phyloP scores from a whole-genome alignment of 495 filamentous ascomycete species.

The Podospora tetraspora region DNA sequence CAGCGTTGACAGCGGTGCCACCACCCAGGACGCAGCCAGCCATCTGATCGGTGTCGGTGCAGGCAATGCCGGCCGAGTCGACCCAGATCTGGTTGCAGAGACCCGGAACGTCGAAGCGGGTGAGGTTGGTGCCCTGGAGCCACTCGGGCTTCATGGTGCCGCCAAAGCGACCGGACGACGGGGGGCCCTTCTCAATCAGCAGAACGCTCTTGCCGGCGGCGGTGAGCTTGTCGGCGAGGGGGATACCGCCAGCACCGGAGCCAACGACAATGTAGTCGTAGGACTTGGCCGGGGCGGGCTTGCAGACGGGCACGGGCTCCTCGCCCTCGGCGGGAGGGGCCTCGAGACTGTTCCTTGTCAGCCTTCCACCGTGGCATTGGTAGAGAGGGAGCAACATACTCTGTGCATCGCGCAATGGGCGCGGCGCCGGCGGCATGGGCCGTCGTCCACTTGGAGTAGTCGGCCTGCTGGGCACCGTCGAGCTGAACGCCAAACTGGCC shows the following conservation, averaged over 20 bases:
- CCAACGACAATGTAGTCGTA: conserved; percentile 69
- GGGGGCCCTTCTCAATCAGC: conserved; percentile 61
- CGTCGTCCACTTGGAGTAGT: conserved; percentile 46
- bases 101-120: conserved; percentile 75
- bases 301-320: conserved; percentile 19
- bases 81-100: conserved; percentile 67
- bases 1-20: conserved; percentile 70
- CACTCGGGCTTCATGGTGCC: conserved; percentile 56
- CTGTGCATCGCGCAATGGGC: conserved; percentile 36
- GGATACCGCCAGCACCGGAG: conserved; percentile 60
- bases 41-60: conserved; percentile 66
- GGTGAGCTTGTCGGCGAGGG: conserved; percentile 59
- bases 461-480: conserved; percentile 37
- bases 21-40: conserved; percentile 75
- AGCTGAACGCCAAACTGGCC: conserved; percentile 41
- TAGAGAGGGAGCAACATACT: conserved; percentile 15
- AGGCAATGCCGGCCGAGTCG: conserved; percentile 57
- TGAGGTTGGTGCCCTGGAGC: conserved; percentile 61
- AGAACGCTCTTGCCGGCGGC: conserved; percentile 59
- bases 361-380: background rate
- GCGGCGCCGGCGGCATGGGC: conserved; percentile 33
- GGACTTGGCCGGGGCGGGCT: conserved; percentile 40
- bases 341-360: conserved; percentile 9
- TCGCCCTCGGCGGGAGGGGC: conserved; percentile 12
- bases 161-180: conserved; percentile 54